A percentile compares a stretch with the other conserved stretches of the same genome.
Conservation (phyloP, 2,329 filamentous ascomycete genomes). For the Neurospora sp. region DNA sequence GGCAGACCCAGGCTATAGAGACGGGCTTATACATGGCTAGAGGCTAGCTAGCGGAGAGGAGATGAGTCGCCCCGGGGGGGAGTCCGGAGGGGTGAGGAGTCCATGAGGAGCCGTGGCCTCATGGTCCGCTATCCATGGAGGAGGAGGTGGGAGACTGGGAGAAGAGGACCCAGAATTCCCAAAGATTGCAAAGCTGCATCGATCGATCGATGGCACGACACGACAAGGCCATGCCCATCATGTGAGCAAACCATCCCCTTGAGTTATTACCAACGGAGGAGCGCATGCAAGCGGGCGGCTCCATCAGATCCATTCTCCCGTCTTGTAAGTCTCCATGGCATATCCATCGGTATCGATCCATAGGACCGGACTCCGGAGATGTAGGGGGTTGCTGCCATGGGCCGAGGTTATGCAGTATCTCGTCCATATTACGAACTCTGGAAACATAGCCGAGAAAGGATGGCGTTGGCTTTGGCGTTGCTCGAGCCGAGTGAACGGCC, state of each 20-base stretch:
- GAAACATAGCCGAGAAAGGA: not conserved
- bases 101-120: not conserved
- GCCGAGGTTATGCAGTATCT: not conserved
- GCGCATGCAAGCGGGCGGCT: not conserved
- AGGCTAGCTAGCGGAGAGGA: not conserved
- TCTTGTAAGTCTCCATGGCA: not conserved
- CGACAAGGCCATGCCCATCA: not conserved
- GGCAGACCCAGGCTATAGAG: not conserved
- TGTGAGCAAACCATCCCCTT: not conserved
- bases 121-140: not conserved
- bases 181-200: not conserved
- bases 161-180: not conserved
- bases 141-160: not conserved
- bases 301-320: not conserved
- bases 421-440: not conserved
- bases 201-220: not conserved
- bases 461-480: not conserved
- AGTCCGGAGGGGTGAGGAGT: not conserved
- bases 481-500: not conserved
- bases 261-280: not conserved
- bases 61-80: not conserved
- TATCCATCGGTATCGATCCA: not conserved
- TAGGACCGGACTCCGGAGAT: not conserved
- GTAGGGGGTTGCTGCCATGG: not conserved
- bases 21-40: not conserved